phyloP scores from a whole-genome alignment of 2,329 filamentous ascomycete species.

The Fusarium brachygibbosum region DNA sequence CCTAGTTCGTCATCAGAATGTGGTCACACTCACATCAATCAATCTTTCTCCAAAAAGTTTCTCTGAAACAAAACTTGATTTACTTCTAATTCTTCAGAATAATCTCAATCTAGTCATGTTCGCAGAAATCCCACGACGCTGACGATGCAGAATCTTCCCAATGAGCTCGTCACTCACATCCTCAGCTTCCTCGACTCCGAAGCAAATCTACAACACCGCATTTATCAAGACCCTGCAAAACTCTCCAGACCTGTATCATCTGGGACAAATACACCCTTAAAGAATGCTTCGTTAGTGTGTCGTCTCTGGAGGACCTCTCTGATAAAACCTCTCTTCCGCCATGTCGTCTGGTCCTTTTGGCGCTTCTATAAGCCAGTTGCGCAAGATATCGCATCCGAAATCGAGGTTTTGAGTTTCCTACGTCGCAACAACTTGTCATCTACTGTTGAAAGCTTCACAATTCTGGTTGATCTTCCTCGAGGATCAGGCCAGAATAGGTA shows the following conservation, averaged over 20 bases:
- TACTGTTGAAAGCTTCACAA: constrained; percentile 58
- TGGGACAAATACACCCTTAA: constrained; percentile 59
- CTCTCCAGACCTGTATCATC: constrained; percentile 45
- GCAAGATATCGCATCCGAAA: constrained; percentile 45
- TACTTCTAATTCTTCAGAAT: background rate
- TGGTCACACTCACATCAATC: constrained; percentile 12
- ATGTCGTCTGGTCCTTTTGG: constrained; percentile 61
- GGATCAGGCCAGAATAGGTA: constrained; percentile 47
- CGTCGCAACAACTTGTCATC: constrained; percentile 54
- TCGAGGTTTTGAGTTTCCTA: constrained; percentile 59
- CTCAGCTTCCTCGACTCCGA: constrained; percentile 66
- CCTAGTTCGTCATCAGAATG: constrained; percentile 24
- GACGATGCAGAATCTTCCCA: constrained; percentile 62
- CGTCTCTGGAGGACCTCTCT: constrained; percentile 65
- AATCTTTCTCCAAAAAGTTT: background rate
- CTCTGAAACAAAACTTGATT: background rate
- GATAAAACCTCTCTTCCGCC: constrained; percentile 69
- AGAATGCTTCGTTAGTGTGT: constrained; percentile 67
- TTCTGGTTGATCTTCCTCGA: constrained; percentile 55
- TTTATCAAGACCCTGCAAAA: constrained; percentile 64
- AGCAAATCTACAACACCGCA: constrained; percentile 62
- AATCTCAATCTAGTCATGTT: background rate
- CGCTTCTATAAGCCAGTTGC: constrained; percentile 48
- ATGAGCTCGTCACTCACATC: constrained; percentile 71
- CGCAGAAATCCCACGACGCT: background rate